These are phyloP conservation scores for Nakaseomyces kungkrabaensis DNA, from an alignment of 1,139 yeast species.

Conservation along the genomic window DNA sequence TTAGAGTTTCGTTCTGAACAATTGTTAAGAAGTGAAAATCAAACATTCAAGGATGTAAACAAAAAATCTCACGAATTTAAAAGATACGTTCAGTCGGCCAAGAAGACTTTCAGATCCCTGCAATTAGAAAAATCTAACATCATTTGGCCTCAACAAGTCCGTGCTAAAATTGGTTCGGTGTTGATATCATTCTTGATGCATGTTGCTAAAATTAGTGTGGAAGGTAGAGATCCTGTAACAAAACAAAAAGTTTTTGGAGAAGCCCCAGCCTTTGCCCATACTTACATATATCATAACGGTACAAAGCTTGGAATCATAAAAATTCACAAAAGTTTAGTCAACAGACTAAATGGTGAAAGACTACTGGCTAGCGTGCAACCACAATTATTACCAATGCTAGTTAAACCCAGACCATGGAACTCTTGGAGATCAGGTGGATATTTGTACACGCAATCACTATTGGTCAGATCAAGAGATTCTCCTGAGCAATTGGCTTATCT, in stretches of 20 bases:
- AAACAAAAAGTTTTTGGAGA: constrained; percentile 54
- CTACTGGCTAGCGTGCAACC: constrained; percentile 68
- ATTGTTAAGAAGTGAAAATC: constrained; percentile 48
- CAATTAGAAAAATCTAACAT: constrained; percentile 31
- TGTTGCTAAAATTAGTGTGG: constrained; percentile 72
- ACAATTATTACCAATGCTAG: constrained; percentile 87
- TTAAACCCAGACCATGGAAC: constrained; percentile 82
- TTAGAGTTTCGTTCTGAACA: constrained; percentile 68
- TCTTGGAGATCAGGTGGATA: constrained; percentile 79
- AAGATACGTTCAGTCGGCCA: constrained; percentile 30
- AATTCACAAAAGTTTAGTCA: constrained; percentile 59
- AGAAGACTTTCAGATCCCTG: constrained; percentile 29
- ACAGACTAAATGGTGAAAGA: constrained; percentile 58
- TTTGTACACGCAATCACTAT: constrained; percentile 46
- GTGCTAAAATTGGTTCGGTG: constrained; percentile 77
- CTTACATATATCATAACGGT: constrained; percentile 73
- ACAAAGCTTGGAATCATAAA: constrained; percentile 73
- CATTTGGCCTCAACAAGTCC: constrained; percentile 56
- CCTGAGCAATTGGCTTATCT: constrained; percentile 87
- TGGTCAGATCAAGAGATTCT: constrained; percentile 74
- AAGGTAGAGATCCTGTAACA: constrained; percentile 70
- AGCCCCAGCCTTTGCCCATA: constrained; percentile 88
- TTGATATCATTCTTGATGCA: constrained; percentile 65
- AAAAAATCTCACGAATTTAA: constrained; percentile 29
- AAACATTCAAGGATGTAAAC: constrained; percentile 35